A percentile compares a stretch with the other conserved stretches of the same genome.
Evolutionary conservation across 169 alveolate species (phyloP).

Genomic region (Eimeria sp.): DNA sequence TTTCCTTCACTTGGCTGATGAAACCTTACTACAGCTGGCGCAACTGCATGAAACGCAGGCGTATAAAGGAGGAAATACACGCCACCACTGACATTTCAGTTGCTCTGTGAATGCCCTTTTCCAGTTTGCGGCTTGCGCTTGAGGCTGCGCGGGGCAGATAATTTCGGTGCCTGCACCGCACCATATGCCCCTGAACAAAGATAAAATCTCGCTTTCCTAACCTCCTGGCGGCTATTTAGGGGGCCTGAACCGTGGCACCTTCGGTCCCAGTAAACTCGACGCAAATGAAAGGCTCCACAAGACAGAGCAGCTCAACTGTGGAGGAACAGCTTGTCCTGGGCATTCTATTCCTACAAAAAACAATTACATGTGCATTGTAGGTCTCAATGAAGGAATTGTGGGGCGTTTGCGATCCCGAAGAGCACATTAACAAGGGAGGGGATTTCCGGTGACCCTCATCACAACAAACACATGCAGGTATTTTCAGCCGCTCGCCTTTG

Average conservation of each 20-base stretch:
- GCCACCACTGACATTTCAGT: slow-evolving; percentile 36
- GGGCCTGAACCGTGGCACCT: not conserved
- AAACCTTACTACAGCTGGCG: not conserved
- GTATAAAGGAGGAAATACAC: not conserved
- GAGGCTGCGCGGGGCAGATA: not conserved
- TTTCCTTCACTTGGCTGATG: not conserved
- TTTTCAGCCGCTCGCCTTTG: not conserved
- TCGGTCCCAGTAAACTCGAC: not conserved
- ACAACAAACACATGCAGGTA: not conserved
- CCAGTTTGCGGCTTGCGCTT: not conserved
- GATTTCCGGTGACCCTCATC: slow-evolving; percentile 37
- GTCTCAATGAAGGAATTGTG: not conserved
- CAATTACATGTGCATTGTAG: not conserved
- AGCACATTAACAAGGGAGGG: slow-evolving; percentile 14
- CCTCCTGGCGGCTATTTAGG: not conserved
- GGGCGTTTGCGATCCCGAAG: not conserved
- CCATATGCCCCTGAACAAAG: no score
- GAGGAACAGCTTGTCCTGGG: not conserved
- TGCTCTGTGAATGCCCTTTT: not conserved
- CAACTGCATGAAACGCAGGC: slow-evolving; percentile 4
- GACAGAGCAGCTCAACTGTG: not conserved
- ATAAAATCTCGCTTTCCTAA: not conserved
- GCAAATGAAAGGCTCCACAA: not conserved
- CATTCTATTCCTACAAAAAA: not conserved
- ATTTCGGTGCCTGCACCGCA: not conserved